These are phyloP conservation scores for Teratosphaeria pseudoeucalypti DNA, from an alignment of 2,329 filamentous ascomycete species.

Conservation along the genomic window DNA sequence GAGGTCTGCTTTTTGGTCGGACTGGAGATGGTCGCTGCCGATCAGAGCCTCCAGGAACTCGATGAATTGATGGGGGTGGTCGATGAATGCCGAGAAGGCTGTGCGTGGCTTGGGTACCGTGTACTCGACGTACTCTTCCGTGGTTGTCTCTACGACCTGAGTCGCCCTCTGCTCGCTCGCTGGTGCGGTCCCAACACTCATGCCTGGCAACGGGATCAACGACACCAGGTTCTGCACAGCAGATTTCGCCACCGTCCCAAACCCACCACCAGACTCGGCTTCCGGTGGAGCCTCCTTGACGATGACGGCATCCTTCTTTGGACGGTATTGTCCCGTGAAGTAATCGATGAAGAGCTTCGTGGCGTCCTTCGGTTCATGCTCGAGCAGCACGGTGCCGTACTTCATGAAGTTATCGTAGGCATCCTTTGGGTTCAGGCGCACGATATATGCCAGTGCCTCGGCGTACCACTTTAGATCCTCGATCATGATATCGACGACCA, in stretches of 20 bases:
- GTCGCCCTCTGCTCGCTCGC: conserved; percentile 26
- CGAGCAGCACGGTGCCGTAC: conserved; percentile 81
- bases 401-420: conserved; percentile 88
- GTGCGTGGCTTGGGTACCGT: conserved; percentile 71
- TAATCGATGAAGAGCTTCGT: conserved; percentile 89
- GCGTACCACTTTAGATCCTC: conserved; percentile 87
- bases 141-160: conserved; percentile 43
- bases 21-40: conserved; percentile 56
- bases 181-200: conserved; percentile 52
- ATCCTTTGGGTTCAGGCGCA: conserved; percentile 71
- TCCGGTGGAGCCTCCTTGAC: conserved; percentile 32
- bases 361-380: conserved; percentile 71
- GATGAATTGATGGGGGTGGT: conserved; percentile 86
- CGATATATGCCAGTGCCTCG: conserved; percentile 85
- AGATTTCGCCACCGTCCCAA: conserved; percentile 48
- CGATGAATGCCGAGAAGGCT: conserved; percentile 93
- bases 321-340: conserved; percentile 75
- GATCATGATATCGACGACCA: conserved; percentile 91
- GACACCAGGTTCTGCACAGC: conserved; percentile 80
- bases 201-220: conserved; percentile 74
- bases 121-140: conserved; percentile 50
- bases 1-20: conserved; percentile 70
- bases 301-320: conserved; percentile 53
- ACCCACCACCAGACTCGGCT: conserved; percentile 19
- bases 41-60: conserved; percentile 84